These are phyloP conservation scores for Fomitopsis palustris DNA, from an alignment of 1,284 basidiomycete species.

Conservation along the genomic window DNA sequence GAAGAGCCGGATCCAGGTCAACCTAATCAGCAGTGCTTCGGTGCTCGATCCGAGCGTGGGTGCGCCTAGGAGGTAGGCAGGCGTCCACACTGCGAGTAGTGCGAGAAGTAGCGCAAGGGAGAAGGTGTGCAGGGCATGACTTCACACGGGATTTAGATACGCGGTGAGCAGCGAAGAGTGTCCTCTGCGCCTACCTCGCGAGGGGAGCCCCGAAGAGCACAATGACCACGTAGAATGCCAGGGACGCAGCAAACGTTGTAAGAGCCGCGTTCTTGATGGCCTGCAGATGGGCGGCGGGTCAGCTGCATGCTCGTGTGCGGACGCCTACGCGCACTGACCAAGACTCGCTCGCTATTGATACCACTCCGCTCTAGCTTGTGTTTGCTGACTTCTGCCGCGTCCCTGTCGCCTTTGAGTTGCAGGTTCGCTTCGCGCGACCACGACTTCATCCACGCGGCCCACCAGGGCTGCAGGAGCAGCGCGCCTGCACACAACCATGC, in stretches of 20 bases:
- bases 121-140: slow-evolving; percentile 56
- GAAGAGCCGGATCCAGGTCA: slow-evolving; percentile 76
- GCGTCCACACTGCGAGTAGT: slow-evolving; percentile 62
- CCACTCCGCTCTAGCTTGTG: slow-evolving; percentile 34
- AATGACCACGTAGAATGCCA: slow-evolving; percentile 46
- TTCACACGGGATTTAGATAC: slow-evolving; percentile 21
- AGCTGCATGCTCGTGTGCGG: slow-evolving; percentile 3
- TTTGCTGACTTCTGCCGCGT: slow-evolving; percentile 18
- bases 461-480: slow-evolving; percentile 64
- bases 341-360: slow-evolving; percentile 21
- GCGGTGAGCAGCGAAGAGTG: slow-evolving; percentile 1
- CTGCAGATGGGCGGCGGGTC: slow-evolving; percentile 27
- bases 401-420: slow-evolving; percentile 14
- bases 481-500: slow-evolving; percentile 59
- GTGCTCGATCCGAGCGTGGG: slow-evolving; percentile 46
- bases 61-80: slow-evolving; percentile 68
- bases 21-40: slow-evolving; percentile 37
- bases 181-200: slow-evolving; percentile 39
- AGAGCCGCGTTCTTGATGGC: slow-evolving; percentile 45
- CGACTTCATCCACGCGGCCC: slow-evolving; percentile 60
- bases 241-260: slow-evolving; percentile 49
- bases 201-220: slow-evolving; percentile 79
- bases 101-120: slow-evolving; percentile 69
- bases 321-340: slow-evolving; percentile 29
- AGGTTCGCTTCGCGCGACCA: slow-evolving; percentile 37